A percentile compares a stretch with the other conserved stretches of the same genome.
These are phyloP conservation scores for Stramenopiles sp. DNA, from an alignment of 352 stramenopile genomes.

Conservation along the genomic window DNA sequence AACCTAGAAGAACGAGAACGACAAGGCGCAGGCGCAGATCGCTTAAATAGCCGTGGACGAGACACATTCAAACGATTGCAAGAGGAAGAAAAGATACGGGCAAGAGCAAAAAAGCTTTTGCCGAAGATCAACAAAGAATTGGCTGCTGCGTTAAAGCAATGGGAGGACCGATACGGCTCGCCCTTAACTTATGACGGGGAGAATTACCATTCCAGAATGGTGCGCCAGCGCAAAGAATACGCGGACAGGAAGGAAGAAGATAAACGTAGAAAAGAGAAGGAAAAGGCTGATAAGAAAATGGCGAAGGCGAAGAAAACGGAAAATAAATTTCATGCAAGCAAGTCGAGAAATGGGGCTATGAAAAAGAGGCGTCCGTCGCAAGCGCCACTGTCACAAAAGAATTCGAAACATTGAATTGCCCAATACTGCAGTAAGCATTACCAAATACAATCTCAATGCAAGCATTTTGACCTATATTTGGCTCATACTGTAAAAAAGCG, in stretches of 20 bases:
- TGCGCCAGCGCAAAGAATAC: background rate
- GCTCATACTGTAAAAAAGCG: too few species aligned
- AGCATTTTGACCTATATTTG: too few species aligned
- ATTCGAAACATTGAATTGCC: background rate
- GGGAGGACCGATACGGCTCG: background rate
- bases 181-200: background rate
- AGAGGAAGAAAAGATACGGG: conserved; percentile 10
- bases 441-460: too few species aligned
- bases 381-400: background rate
- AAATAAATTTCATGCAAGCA: background rate
- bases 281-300: background rate
- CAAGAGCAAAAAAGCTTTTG: background rate
- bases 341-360: background rate
- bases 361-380: background rate
- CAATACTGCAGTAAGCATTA: too few species aligned
- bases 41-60: conserved; percentile 9
- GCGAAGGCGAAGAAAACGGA: background rate
- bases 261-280: conserved; percentile 2
- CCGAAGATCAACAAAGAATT: background rate
- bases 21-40: background rate
- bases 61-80: conserved; percentile 12
- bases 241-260: conserved; percentile 4
- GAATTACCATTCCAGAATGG: background rate
- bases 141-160: background rate
- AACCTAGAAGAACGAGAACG: background rate